Evolutionary conservation across 2,329 filamentous ascomycete species (phyloP).

Genomic region (Ciborinia camelliae): DNA sequence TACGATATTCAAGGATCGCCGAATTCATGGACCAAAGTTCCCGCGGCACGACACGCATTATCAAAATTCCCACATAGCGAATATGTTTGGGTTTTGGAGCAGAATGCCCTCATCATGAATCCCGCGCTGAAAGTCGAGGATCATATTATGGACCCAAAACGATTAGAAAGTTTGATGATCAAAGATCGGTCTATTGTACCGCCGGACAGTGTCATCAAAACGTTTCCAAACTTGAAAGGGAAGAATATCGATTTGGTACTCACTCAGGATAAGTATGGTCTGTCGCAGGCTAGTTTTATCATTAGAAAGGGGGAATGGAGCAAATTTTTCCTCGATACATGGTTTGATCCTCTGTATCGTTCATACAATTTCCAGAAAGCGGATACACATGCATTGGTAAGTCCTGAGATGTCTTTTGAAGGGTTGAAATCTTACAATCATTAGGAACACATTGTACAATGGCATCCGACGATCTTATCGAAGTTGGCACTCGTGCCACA

Average conservation of each 20-base stretch:
- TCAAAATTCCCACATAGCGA: conserved; percentile 70
- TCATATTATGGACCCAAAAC: conserved; percentile 63
- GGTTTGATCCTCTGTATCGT: conserved; percentile 93
- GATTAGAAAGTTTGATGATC: conserved; percentile 76
- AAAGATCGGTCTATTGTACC: conserved; percentile 84
- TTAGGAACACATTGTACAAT: conserved; percentile 85
- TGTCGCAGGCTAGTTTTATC: conserved; percentile 75
- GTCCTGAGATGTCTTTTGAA: conserved; percentile 33
- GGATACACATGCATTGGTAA: conserved; percentile 83
- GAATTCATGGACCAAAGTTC: conserved; percentile 71
- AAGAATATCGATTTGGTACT: conserved; percentile 77
- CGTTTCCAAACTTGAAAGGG: conserved; percentile 76
- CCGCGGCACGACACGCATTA: conserved; percentile 85
- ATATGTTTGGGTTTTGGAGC: conserved; percentile 85
- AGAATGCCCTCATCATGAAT: conserved; percentile 87
- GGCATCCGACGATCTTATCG: conserved; percentile 93
- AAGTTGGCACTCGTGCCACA: conserved; percentile 90
- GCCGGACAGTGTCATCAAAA: conserved; percentile 95
- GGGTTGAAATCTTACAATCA: conserved; percentile 17
- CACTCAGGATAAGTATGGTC: conserved; percentile 77
- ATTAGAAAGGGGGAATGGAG: conserved; percentile 85
- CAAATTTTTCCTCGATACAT: conserved; percentile 87
- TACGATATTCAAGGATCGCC: conserved; percentile 66
- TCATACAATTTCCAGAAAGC: conserved; percentile 96
- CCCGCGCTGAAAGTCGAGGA: conserved; percentile 65